These are phyloP conservation scores for Chlamydomonas reinhardtii DNA, from an alignment of 163 green algal genomes.

Conservation along the genomic window DNA sequence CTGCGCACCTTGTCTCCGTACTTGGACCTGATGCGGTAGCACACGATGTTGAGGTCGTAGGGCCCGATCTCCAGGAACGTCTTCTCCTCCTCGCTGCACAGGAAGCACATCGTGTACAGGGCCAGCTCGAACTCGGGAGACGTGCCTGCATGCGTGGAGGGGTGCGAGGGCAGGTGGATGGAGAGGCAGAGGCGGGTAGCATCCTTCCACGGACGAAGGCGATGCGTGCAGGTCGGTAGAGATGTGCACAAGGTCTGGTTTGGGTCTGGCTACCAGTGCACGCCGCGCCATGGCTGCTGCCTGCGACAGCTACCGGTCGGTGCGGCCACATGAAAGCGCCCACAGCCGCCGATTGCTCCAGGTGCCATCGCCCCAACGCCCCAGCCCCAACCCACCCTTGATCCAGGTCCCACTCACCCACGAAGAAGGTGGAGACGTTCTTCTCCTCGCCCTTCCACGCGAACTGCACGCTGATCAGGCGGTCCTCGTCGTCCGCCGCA, in stretches of 20 bases:
- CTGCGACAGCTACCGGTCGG: too few species aligned
- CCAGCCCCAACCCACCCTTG: too few species aligned
- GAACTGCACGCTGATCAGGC: conserved; percentile 66
- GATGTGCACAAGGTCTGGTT: too few species aligned
- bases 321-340: too few species aligned
- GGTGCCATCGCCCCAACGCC: too few species aligned
- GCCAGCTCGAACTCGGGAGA: conserved; percentile 86
- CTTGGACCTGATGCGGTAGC: conserved; percentile 68
- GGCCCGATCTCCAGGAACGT: conserved; percentile 63
- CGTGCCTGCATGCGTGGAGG: conserved; percentile 56
- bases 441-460: conserved; percentile 74
- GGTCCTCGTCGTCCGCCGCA: conserved; percentile 61
- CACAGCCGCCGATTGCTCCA: too few species aligned
- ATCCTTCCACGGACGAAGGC: too few species aligned
- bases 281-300: background rate
- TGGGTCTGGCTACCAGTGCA: background rate
- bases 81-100: conserved; percentile 58
- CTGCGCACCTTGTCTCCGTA: conserved; percentile 69
- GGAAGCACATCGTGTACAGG: conserved; percentile 81
- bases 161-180: background rate
- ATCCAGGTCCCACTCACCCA: conserved; percentile 43
- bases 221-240: too few species aligned
- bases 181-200: background rate
- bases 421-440: conserved; percentile 56
- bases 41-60: conserved; percentile 65